Evolutionary conservation across 352 stramenopile genomes (phyloP).

Genomic region (Globisporangium parvum): DNA sequence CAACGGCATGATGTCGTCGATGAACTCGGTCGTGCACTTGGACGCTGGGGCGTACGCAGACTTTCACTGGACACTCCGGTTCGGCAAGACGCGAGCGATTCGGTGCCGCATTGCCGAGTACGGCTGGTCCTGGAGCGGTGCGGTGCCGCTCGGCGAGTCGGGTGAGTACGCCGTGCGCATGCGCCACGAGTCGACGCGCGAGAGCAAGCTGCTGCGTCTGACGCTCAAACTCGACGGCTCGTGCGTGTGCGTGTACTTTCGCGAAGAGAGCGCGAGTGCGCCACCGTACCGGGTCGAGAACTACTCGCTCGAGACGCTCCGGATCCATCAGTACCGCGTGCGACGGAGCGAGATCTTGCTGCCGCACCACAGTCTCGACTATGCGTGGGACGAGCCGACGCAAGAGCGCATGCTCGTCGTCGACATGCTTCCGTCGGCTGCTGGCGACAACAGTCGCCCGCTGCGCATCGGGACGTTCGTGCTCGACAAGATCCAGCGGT

Average conservation of each 20-base stretch:
- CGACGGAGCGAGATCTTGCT: slow-evolving; percentile 80
- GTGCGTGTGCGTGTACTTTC: slow-evolving; percentile 78
- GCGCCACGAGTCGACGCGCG: slow-evolving; percentile 74
- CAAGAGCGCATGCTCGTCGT: slow-evolving; percentile 75
- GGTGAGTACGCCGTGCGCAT: slow-evolving; percentile 80
- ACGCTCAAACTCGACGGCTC: slow-evolving; percentile 71
- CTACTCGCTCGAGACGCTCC: slow-evolving; percentile 85
- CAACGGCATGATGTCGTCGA: slow-evolving; percentile 44
- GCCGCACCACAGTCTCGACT: slow-evolving; percentile 82
- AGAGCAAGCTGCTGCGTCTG: slow-evolving; percentile 73
- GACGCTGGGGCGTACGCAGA: slow-evolving; percentile 73
- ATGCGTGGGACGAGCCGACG: slow-evolving; percentile 86
- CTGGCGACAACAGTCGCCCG: slow-evolving; percentile 81
- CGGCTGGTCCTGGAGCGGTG: slow-evolving; percentile 83
- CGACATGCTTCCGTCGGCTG: slow-evolving; percentile 84
- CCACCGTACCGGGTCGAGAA: slow-evolving; percentile 87
- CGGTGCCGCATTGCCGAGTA: slow-evolving; percentile 64
- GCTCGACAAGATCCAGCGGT: slow-evolving; percentile 76
- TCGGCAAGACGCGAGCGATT: slow-evolving; percentile 68
- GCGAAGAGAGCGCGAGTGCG: slow-evolving; percentile 67
- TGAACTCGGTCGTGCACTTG: slow-evolving; percentile 64
- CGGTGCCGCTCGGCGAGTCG: slow-evolving; percentile 65
- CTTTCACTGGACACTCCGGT: slow-evolving; percentile 78
- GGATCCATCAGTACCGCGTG: slow-evolving; percentile 78
- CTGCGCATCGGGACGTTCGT: slow-evolving; percentile 79